These are phyloP conservation scores for Dendrobium huoshanense DNA, from an alignment of 106 monocot species.

Conservation along the genomic window DNA sequence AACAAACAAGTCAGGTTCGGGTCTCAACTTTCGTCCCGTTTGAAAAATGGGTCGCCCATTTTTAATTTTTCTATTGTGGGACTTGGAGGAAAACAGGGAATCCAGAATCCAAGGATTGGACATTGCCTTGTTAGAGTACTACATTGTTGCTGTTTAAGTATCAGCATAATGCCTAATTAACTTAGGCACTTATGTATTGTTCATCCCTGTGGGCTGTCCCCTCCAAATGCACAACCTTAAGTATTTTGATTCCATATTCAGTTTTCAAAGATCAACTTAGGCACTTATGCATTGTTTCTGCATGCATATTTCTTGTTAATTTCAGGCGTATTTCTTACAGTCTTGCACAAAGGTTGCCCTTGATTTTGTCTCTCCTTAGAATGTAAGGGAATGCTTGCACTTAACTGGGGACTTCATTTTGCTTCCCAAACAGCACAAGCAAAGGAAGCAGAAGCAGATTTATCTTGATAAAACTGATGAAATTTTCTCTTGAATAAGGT, in stretches of 20 bases:
- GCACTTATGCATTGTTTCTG: background rate
- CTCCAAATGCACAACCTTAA: slow-evolving; percentile 8
- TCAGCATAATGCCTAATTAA: background rate
- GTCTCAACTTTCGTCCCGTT: no score
- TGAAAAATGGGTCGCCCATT: no score
- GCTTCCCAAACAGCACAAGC: slow-evolving; percentile 55
- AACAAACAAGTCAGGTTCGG: no score
- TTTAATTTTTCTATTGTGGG: no score
- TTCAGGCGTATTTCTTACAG: slow-evolving; percentile 14
- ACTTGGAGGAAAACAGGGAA: no score
- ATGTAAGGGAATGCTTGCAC: slow-evolving; percentile 36
- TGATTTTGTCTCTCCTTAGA: slow-evolving; percentile 83
- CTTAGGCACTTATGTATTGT: no score
- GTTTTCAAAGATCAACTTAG: background rate
- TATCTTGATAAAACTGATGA: no score
- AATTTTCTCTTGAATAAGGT: no score
- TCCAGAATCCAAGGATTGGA: no score
- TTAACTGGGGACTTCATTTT: slow-evolving; percentile 55
- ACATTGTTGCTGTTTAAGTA: background rate
- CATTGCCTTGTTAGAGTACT: background rate
- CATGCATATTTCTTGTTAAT: background rate
- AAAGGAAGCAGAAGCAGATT: slow-evolving; percentile 30
- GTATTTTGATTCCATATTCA: background rate
- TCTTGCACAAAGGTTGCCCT: slow-evolving; percentile 76
- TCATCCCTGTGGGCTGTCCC: slow-evolving; percentile 3